Base-by-base conservation (phyloP, 2,329 filamentous ascomycete species). In the Trichoderma oligosporum region DNA sequence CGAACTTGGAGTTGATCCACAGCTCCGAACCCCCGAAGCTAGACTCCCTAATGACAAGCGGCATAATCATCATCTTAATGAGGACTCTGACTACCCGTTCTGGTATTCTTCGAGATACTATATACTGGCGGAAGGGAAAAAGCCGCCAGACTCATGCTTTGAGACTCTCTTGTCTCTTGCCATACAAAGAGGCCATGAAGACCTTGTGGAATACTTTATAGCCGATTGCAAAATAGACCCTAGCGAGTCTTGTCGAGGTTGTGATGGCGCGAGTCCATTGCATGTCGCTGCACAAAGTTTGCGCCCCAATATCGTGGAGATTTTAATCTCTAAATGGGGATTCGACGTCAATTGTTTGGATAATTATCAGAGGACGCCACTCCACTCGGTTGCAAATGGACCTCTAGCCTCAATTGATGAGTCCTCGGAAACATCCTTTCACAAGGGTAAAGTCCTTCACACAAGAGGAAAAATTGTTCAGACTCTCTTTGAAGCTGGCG, bases 281-380 rank as follows among this genome's bases (percentile, higher is more conserved):
- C 53, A 56, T 48, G 18, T 48, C 35, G 53, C 53, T 35, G 44
- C 53, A 7, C 24, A 56, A 35, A 42, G n/a, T 7, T n/a, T 56
- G 12, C 12, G 6, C 7, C 0, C 5, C 6, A 6, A 20, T 0
- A 5, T 33, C 18, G 44, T 48, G 5, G 6, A 14, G 4, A 1
- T 18, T 2, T n/a, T 38, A 14, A 29, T 35, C 4, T 11, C 16
- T 1, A 11, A 8, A 14, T 35, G 25, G 33, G 14, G 27, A 3
- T 33, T 20, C 3, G n/a, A 48, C 9, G 18, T 41, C 5, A 35
- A 56, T 14, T 5, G 18, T n/a, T 7, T 35, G 25, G 53, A 48
- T 9, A n/a, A 25, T 3, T n/a, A 27, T 9, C 35, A 16, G 3
- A 12, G 35, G 7, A 56, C 44, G 18, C 44, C 53, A 14, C 41